phyloP scores from a whole-genome alignment of 2,329 filamentous ascomycete genomes.

The Talaromyces marneffei region DNA sequence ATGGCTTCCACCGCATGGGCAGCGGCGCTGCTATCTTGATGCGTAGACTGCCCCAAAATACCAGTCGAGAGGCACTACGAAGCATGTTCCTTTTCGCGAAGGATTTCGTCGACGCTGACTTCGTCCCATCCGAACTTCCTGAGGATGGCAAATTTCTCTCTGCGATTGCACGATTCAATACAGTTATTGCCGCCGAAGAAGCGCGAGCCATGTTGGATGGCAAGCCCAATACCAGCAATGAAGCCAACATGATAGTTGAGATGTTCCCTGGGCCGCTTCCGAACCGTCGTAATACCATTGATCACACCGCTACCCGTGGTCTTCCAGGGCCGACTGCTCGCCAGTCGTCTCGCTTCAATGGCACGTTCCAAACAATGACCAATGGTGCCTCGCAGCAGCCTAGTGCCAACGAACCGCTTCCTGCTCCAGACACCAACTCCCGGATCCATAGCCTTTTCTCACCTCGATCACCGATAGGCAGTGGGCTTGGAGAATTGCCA shows the following conservation, averaged over 20 bases:
- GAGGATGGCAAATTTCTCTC: slow-evolving; percentile 54
- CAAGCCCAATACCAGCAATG: slow-evolving; percentile 56
- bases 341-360: slow-evolving; percentile 56
- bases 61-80: slow-evolving; percentile 52
- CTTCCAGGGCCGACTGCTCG: slow-evolving; percentile 36
- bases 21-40: slow-evolving; percentile 46
- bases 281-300: slow-evolving; percentile 48
- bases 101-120: slow-evolving; percentile 55
- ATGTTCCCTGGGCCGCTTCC: slow-evolving; percentile 43
- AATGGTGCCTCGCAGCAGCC: slow-evolving; percentile 37
- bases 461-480: slow-evolving; percentile 55
- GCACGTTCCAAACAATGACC: slow-evolving; percentile 54
- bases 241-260: slow-evolving; percentile 54
- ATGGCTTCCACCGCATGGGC: slow-evolving; percentile 28
- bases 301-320: slow-evolving; percentile 39
- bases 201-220: slow-evolving; percentile 55
- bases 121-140: slow-evolving; percentile 49
- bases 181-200: slow-evolving; percentile 53
- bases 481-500: slow-evolving; percentile 47
- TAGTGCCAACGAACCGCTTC: slow-evolving; percentile 49
- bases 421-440: slow-evolving; percentile 45
- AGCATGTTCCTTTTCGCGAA: slow-evolving; percentile 62
- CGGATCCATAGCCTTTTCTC: slow-evolving; percentile 55
- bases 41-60: slow-evolving; percentile 55
- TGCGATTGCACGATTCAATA: slow-evolving; percentile 55